Conservation (phyloP, 495 filamentous ascomycete genomes). For the Aspergillus bridgeri region DNA sequence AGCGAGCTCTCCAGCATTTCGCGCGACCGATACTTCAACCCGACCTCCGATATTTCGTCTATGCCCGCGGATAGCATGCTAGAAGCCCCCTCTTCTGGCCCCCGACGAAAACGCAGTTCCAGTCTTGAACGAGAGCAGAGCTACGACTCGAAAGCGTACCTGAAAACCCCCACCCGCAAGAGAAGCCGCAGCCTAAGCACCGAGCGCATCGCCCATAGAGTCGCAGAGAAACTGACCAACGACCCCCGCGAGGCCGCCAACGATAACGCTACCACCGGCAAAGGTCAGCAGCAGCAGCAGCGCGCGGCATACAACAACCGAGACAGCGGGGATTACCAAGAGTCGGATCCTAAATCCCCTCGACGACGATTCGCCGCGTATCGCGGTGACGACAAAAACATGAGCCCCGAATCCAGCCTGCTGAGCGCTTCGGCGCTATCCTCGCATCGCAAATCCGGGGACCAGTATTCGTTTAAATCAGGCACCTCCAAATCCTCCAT, state of each 20-base stretch:
- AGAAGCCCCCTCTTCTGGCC: conserved; percentile 55
- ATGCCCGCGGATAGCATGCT: conserved; percentile 91
- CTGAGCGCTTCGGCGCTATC: conserved; percentile 68
- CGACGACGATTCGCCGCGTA: conserved; percentile 60
- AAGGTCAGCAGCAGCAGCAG: conserved; percentile 49
- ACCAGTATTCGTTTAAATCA: conserved; percentile 72
- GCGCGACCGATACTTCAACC: conserved; percentile 57
- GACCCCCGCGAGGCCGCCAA: conserved; percentile 46
- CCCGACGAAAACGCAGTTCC: conserved; percentile 54
- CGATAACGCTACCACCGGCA: conserved; percentile 44
- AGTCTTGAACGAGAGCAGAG: conserved; percentile 50
- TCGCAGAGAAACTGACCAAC: conserved; percentile 61
- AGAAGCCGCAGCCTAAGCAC: conserved; percentile 71
- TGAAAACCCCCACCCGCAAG: conserved; percentile 61
- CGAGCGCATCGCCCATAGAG: conserved; percentile 68
- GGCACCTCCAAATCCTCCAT: conserved; percentile 79
- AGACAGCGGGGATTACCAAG: conserved; percentile 59
- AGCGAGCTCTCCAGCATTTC: conserved; percentile 59
- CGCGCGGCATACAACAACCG: conserved; percentile 45
- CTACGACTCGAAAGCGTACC: conserved; percentile 50
- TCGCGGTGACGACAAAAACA: conserved; percentile 54
- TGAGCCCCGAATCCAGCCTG: conserved; percentile 67
- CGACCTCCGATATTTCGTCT: conserved; percentile 81
- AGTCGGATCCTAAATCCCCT: conserved; percentile 53
- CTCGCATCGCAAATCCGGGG: conserved; percentile 64